These are phyloP conservation scores for Hypoxylon perforatum DNA, from an alignment of 495 filamentous ascomycete genomes.

Conservation along the genomic window DNA sequence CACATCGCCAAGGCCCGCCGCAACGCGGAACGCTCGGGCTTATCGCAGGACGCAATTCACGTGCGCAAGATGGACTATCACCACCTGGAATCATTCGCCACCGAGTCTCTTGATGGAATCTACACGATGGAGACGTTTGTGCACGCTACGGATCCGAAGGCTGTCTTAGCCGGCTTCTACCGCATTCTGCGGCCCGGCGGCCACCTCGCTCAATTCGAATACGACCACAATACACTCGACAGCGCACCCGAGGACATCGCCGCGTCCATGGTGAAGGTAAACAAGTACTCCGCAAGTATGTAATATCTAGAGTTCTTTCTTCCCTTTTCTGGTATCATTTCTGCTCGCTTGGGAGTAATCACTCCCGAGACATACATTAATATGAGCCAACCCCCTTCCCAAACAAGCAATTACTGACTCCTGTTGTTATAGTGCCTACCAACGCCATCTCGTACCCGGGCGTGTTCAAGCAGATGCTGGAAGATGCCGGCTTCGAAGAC, in stretches of 20 bases:
- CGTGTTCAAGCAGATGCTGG: slow-evolving; percentile 50
- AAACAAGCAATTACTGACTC: too few species aligned
- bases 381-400: too few species aligned
- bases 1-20: slow-evolving; percentile 58
- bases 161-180: slow-evolving; percentile 59
- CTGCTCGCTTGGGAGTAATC: too few species aligned
- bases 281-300: slow-evolving; percentile 58
- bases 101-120: slow-evolving; percentile 60
- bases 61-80: slow-evolving; percentile 65
- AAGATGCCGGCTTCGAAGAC: slow-evolving; percentile 64
- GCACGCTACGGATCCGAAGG: slow-evolving; percentile 63
- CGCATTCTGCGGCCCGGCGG: slow-evolving; percentile 63
- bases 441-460: slow-evolving; percentile 48
- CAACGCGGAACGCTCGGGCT: slow-evolving; percentile 51
- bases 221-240: slow-evolving; percentile 55
- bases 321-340: too few species aligned
- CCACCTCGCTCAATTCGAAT: slow-evolving; percentile 60
- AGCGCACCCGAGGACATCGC: slow-evolving; percentile 46
- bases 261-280: slow-evolving; percentile 47
- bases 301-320: too few species aligned
- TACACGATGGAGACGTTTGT: slow-evolving; percentile 72
- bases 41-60: slow-evolving; percentile 51
- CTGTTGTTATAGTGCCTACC: too few species aligned
- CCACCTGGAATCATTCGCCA: slow-evolving; percentile 54
- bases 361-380: too few species aligned